Evolutionary conservation across 805 yeast species (phyloP).

Genomic region (Candida qinlingensis): DNA sequence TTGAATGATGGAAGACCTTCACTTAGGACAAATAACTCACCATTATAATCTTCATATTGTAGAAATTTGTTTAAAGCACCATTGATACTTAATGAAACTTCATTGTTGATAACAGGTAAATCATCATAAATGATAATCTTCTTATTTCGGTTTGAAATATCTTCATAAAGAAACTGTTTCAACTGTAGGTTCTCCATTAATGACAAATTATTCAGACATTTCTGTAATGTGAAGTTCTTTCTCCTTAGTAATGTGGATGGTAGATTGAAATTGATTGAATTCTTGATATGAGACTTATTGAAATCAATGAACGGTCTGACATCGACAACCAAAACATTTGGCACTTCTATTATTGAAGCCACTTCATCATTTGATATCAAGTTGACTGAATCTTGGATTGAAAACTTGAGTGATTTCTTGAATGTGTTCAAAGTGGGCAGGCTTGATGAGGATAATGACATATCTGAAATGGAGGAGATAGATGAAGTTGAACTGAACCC

Average conservation of each 20-base stretch:
- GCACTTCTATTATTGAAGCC: conserved; percentile 1
- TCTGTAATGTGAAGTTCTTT: conserved; percentile 57
- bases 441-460: conserved; percentile 6
- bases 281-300: conserved; percentile 48
- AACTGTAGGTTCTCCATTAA: conserved; percentile 42
- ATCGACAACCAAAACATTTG: conserved; percentile 52
- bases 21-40: conserved; percentile 38
- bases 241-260: conserved; percentile 88
- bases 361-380: conserved; percentile 9
- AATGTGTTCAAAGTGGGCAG: conserved; percentile 1
- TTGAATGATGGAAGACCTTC: conserved; percentile 37
- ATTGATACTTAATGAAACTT: conserved; percentile 34
- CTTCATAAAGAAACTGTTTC: conserved; percentile 28
- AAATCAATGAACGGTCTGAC: conserved; percentile 78
- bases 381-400: conserved; percentile 11
- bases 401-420: conserved; percentile 16
- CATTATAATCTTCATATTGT: conserved; percentile 32
- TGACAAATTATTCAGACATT: conserved; percentile 59
- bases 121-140: conserved; percentile 21
- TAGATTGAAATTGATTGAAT: conserved; percentile 71
- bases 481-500: conserved; percentile 19
- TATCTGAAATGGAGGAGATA: conserved; percentile 6
- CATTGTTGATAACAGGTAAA: conserved; percentile 13
- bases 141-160: conserved; percentile 3
- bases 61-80: conserved; percentile 46